Evolutionary conservation across 768 basidiomycete species (phyloP).

Genomic region (Obba rivulosa): DNA sequence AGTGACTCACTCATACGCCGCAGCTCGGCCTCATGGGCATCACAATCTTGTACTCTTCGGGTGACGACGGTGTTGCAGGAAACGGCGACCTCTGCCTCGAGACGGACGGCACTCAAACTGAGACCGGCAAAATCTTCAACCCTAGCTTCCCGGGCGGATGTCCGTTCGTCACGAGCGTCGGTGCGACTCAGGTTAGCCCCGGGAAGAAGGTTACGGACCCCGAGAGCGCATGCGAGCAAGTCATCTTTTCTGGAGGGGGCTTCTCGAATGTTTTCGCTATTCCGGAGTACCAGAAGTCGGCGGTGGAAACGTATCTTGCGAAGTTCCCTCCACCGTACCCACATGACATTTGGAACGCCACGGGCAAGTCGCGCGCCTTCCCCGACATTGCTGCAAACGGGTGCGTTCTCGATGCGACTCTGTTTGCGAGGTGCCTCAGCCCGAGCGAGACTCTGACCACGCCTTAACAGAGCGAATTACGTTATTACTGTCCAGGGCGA

Average conservation of each 20-base stretch:
- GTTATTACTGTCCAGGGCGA: conserved; percentile 25
- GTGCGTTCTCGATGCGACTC: conserved; percentile 9
- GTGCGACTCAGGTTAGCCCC: conserved; percentile 31
- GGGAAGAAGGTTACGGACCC: conserved; percentile 23
- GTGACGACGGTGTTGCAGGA: conserved; percentile 40
- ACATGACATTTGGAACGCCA: conserved; percentile 28
- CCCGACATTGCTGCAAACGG: conserved; percentile 32
- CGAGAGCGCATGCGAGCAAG: conserved; percentile 31
- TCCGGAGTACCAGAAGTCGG: conserved; percentile 28
- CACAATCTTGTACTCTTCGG: conserved; percentile 38
- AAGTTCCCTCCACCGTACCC: conserved; percentile 30
- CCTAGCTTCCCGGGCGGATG: conserved; percentile 26
- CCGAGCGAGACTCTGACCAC: background rate
- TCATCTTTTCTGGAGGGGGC: conserved; percentile 35
- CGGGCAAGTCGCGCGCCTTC: conserved; percentile 23
- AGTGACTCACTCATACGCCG: background rate
- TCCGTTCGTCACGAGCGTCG: conserved; percentile 34
- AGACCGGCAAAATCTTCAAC: conserved; percentile 7
- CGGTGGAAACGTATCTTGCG: conserved; percentile 24
- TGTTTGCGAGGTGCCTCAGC: background rate
- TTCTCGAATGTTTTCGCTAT: conserved; percentile 36
- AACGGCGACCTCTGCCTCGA: conserved; percentile 26
- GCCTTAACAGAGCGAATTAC: conserved; percentile 23
- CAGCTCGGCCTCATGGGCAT: conserved; percentile 30
- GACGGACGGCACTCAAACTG: conserved; percentile 18